These are phyloP conservation scores for Colletotrichum plurivorum DNA, from an alignment of 2,329 filamentous ascomycete species.

Conservation along the genomic window DNA sequence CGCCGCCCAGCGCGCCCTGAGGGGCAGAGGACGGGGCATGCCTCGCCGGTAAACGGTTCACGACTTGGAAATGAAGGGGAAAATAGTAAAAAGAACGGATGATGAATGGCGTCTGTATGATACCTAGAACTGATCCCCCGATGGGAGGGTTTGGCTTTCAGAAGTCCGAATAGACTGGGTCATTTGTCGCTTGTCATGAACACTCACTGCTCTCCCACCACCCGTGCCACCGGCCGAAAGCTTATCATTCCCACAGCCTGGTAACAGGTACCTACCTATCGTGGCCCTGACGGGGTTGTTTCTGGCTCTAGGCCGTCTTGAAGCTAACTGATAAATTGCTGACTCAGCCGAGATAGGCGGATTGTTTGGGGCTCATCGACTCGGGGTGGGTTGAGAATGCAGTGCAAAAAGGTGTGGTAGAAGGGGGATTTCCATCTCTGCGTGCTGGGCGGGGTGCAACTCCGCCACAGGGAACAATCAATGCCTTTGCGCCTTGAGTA, in stretches of 20 bases:
- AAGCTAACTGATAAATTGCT: no score
- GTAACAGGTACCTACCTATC: no score
- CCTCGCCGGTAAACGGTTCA: constrained; percentile 75
- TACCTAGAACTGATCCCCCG: constrained; percentile 40
- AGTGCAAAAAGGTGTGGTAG: no score
- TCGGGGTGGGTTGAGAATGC: no score
- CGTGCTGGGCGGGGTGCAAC: no score
- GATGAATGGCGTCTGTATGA: constrained; percentile 43
- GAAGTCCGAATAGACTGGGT: constrained; percentile 41
- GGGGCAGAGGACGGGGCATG: constrained; percentile 90
- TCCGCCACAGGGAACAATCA: no score
- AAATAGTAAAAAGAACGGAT: constrained; percentile 39
- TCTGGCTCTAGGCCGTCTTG: no score
- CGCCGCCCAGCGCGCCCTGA: constrained; percentile 89
- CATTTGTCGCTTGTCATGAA: constrained; percentile 37
- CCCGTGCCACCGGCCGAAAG: not conserved
- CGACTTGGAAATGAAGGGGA: constrained; percentile 41
- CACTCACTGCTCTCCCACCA: not conserved
- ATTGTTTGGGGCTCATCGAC: no score
- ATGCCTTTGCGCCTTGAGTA: no score
- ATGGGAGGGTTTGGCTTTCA: constrained; percentile 36
- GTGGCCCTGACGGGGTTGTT: no score
- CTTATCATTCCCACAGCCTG: not conserved
- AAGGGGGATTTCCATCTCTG: no score
- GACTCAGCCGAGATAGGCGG: no score